A percentile compares a stretch with the other conserved stretches of the same genome.
These are phyloP conservation scores for Euclidium syriacum DNA, from an alignment of 345 rosid genomes.

Conservation along the genomic window DNA sequence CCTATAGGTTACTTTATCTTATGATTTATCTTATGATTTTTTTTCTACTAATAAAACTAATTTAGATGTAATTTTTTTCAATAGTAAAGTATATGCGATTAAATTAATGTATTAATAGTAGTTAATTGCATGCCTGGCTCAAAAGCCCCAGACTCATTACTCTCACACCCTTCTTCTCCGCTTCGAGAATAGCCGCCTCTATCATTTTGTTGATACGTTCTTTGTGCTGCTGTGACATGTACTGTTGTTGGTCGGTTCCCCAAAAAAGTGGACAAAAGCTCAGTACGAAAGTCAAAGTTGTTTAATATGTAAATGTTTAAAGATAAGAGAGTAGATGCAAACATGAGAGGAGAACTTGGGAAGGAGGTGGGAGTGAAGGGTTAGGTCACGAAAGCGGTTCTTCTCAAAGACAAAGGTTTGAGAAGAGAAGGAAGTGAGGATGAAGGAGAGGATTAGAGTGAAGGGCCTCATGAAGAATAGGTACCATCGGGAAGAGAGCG, in stretches of 20 bases:
- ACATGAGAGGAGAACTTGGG: slow-evolving; percentile 36
- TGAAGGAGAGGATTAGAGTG: slow-evolving; percentile 24
- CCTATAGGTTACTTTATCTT: too few relatives aligned
- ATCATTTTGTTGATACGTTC: slow-evolving; percentile 43
- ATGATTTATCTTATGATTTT: too few relatives aligned
- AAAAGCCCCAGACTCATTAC: slow-evolving; percentile 58
- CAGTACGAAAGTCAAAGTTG: background rate
- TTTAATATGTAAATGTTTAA: background rate
- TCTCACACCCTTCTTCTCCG: slow-evolving; percentile 48
- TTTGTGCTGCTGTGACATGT: slow-evolving; percentile 31
- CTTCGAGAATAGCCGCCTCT: slow-evolving; percentile 54
- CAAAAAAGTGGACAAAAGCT: too few relatives aligned
- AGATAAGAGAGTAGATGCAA: background rate
- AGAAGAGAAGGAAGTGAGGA: slow-evolving; percentile 27
- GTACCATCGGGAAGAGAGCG: slow-evolving; percentile 34
- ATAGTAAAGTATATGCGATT: too few relatives aligned
- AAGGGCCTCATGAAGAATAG: slow-evolving; percentile 39
- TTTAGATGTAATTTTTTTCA: too few relatives aligned
- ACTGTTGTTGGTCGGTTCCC: too few relatives aligned
- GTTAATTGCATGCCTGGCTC: slow-evolving; percentile 44
- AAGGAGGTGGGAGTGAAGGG: slow-evolving; percentile 32
- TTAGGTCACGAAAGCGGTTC: slow-evolving; percentile 28
- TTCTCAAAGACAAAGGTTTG: slow-evolving; percentile 29
- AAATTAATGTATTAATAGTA: background rate
- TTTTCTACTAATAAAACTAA: too few relatives aligned